These are phyloP conservation scores for Kingdonia uniflora DNA, from an alignment of 164 flowering plant species.

Conservation along the genomic window DNA sequence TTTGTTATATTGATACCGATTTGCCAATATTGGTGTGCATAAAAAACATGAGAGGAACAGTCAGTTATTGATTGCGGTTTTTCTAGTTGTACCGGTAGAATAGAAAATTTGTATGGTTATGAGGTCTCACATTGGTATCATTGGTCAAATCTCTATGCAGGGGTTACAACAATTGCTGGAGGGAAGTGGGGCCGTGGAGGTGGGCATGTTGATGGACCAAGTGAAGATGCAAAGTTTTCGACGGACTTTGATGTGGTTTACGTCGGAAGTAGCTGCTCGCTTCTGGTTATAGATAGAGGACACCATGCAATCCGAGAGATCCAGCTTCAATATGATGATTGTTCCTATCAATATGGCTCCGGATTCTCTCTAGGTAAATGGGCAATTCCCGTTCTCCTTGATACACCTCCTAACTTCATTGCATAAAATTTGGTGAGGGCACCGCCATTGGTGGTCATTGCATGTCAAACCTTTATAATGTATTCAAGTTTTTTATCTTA, in stretches of 20 bases:
- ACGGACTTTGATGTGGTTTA: slow-evolving; percentile 86
- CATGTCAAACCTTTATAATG: too few species aligned
- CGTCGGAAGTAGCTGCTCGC: slow-evolving; percentile 91
- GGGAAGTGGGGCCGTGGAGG: slow-evolving; percentile 71
- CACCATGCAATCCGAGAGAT: slow-evolving; percentile 88
- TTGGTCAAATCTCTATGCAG: slow-evolving; percentile 20
- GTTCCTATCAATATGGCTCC: slow-evolving; percentile 78
- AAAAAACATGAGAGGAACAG: background rate
- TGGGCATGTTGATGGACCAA: slow-evolving; percentile 84
- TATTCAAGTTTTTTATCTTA: too few species aligned
- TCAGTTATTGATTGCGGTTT: background rate
- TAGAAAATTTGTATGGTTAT: background rate
- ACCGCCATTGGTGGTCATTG: too few species aligned
- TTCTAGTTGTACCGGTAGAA: background rate
- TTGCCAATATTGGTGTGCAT: too few species aligned
- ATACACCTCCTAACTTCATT: too few species aligned
- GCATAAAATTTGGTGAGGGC: too few species aligned
- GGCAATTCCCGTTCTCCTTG: background rate
- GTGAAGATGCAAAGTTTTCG: slow-evolving; percentile 91
- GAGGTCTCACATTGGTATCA: background rate
- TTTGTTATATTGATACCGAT: too few species aligned
- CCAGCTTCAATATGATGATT: slow-evolving; percentile 88
- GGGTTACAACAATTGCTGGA: slow-evolving; percentile 96
- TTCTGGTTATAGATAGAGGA: slow-evolving; percentile 86
- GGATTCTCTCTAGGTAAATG: slow-evolving; percentile 73